Conservation (phyloP, 2,329 filamentous ascomycete genomes). For the Penicillium psychrosexuale region DNA sequence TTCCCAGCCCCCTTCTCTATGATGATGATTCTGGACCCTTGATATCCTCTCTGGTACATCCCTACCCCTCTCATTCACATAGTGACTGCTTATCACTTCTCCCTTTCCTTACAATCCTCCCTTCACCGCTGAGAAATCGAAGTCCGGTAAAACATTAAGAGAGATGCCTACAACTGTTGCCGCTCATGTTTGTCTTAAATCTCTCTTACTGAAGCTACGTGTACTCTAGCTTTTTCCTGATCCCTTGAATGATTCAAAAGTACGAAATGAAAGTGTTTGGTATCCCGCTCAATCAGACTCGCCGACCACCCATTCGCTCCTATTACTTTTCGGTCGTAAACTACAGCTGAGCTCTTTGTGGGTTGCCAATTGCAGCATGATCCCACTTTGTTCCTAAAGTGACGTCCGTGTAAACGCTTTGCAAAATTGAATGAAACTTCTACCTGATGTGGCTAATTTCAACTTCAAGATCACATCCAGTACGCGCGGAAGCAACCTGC, state of each 20-base stretch:
- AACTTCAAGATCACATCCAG: too few species aligned
- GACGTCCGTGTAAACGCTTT: too few species aligned
- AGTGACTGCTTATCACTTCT: neutral
- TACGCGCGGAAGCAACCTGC: too few species aligned
- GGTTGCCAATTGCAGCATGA: too few species aligned
- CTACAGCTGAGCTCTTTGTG: too few species aligned
- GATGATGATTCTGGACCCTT: too few species aligned
- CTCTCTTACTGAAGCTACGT: neutral
- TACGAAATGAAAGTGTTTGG: neutral
- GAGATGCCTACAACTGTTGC: neutral
- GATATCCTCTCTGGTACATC: neutral
- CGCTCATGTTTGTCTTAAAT: neutral
- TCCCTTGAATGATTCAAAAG: neutral
- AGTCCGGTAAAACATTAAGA: neutral
- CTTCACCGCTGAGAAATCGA: neutral
- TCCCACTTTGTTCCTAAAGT: too few species aligned
- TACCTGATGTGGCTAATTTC: too few species aligned
- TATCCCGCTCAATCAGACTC: neutral
- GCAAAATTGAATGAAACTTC: too few species aligned
- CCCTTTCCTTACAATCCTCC: neutral
- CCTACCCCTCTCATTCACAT: neutral
- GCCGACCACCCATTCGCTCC: too few species aligned
- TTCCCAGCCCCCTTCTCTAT: too few species aligned
- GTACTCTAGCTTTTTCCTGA: neutral
- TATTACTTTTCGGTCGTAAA: too few species aligned